phyloP scores from a whole-genome alignment of 2,329 filamentous ascomycete genomes.

The Tolypocladium cylindrosporum region DNA sequence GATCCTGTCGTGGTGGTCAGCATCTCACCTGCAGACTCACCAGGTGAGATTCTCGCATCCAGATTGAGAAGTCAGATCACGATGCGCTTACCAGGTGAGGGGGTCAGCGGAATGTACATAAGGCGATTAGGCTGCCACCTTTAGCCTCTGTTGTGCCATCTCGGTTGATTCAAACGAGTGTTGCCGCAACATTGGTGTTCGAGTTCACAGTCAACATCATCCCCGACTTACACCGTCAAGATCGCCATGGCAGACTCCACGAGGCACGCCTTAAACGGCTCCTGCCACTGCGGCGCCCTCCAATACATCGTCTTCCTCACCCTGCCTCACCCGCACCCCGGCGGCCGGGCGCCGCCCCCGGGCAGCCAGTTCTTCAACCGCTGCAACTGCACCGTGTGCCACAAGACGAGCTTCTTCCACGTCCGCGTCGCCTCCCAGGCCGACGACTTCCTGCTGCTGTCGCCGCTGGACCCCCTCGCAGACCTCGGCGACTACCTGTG shows the following conservation, averaged over 20 bases:
- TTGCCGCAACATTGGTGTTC: too few species aligned
- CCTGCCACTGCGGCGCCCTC: slow-evolving; percentile 35
- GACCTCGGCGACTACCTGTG: slow-evolving; percentile 31
- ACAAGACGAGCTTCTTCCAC: slow-evolving; percentile 37
- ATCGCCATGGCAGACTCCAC: not conserved
- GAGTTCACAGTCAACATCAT: not conserved
- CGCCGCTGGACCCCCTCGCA: slow-evolving; percentile 24
- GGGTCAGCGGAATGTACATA: not conserved
- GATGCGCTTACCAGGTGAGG: not conserved
- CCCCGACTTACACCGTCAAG: not conserved
- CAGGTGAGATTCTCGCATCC: not conserved
- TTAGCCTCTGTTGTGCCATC: too few species aligned
- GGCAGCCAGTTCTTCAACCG: slow-evolving; percentile 16
- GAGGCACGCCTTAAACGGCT: slow-evolving; percentile 21
- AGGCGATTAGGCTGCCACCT: not conserved
- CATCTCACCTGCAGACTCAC: too few species aligned
- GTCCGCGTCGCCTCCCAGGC: slow-evolving; percentile 21
- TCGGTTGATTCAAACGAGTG: too few species aligned
- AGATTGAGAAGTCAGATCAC: not conserved
- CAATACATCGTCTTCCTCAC: slow-evolving; percentile 32
- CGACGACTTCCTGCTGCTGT: slow-evolving; percentile 36
- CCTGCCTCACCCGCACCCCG: slow-evolving; percentile 21
- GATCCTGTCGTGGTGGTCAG: too few species aligned
- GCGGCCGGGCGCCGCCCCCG: slow-evolving; percentile 9
- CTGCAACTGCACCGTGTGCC: slow-evolving; percentile 40